Evolutionary conservation across 805 yeast species (phyloP), one percentile per base, ranked within the genome.

Genomic region (Myxozyma neotropica): DNA sequence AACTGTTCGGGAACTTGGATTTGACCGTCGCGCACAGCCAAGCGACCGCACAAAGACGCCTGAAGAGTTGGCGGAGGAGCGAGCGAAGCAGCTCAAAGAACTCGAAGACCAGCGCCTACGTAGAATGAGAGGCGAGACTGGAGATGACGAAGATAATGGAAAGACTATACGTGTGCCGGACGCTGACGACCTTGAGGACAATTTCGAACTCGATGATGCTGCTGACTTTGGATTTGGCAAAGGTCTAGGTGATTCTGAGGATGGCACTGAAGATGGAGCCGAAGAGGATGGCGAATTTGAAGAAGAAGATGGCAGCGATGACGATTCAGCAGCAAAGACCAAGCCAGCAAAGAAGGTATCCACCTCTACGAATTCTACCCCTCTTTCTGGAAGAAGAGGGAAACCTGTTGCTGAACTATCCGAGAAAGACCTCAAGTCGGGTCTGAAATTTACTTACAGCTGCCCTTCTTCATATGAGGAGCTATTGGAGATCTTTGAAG

Each of bases 401-500:
- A 52, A 52, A 39, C 33, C 56, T 4, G 12, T 39, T 35, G 36
- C 19, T 23, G 46, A 51, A 24, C 26, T 40, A n/a, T 50, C 46
- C 7, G 46, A 51, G 17, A 40, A 21, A 21, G 50, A 35, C 62
- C 53, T 23, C 59, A 69, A 12, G 55, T 61, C n/a, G 57, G 15
- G 69, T 66, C 24, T 48, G 33, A 48, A 48, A 24, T 69, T 55
- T 51, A 58, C 69, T 4, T 64, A 75, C 12, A 67, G 74, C 5
- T 85, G 88, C 65, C 89, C 90, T 0, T 63, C 72, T 15, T 72
- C 76, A 0, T 80, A 87, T 68, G 75, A 80, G 71, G 89, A 89
- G 70, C 89, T 78, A 67, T 91, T 93, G 35, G 73, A 73, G 24
- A 75, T 77, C 44, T 93, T 96, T 13, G 83, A 80, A 49, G 94